Conservation (phyloP, 805 yeast genomes). For the Kodamaea laetipori region DNA sequence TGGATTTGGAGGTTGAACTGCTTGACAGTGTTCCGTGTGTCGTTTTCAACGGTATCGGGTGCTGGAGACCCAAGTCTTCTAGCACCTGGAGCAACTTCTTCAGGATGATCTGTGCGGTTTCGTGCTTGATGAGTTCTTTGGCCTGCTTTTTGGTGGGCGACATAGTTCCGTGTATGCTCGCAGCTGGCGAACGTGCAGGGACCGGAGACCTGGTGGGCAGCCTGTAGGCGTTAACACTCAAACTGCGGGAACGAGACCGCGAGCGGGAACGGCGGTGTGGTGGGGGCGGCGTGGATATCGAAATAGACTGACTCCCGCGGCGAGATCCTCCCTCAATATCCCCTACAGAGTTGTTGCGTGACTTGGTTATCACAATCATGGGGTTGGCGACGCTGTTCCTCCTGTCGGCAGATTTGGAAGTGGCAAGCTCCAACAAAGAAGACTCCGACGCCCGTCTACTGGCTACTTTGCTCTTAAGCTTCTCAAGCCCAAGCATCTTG, state of each 20-base stretch:
- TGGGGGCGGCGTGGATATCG: conserved; percentile 9
- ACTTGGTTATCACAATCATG: conserved; percentile 23
- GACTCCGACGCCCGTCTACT: conserved; percentile 31
- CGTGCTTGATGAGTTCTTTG: conserved; percentile 41
- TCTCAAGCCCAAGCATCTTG: conserved; percentile 23
- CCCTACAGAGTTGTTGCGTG: conserved; percentile 9
- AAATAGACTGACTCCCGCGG: not conserved
- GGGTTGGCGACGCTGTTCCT: conserved; percentile 26
- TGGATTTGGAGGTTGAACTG: conserved; percentile 29
- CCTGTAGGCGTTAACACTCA: conserved; percentile 4
- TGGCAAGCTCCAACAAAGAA: conserved; percentile 23
- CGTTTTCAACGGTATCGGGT: conserved; percentile 39
- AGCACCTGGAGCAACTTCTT: conserved; percentile 34
- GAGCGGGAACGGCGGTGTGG: conserved; percentile 13
- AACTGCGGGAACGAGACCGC: conserved; percentile 15
- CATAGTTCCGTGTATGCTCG: conserved; percentile 1
- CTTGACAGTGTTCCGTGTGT: conserved; percentile 22
- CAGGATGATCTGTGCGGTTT: conserved; percentile 37
- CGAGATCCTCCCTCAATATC: not conserved
- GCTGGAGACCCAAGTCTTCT: conserved; percentile 42
- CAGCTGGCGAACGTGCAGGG: conserved; percentile 1
- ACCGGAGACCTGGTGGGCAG: conserved; percentile 8
- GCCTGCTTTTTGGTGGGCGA: conserved; percentile 29
- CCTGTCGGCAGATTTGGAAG: conserved; percentile 17
- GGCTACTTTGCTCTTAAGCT: conserved; percentile 28